Percentiles rank a stretch among this genome's conserved stretches.
Evolutionary conservation across 352 stramenopile genomes (phyloP).

Genomic region (Pythium phragmitis): DNA sequence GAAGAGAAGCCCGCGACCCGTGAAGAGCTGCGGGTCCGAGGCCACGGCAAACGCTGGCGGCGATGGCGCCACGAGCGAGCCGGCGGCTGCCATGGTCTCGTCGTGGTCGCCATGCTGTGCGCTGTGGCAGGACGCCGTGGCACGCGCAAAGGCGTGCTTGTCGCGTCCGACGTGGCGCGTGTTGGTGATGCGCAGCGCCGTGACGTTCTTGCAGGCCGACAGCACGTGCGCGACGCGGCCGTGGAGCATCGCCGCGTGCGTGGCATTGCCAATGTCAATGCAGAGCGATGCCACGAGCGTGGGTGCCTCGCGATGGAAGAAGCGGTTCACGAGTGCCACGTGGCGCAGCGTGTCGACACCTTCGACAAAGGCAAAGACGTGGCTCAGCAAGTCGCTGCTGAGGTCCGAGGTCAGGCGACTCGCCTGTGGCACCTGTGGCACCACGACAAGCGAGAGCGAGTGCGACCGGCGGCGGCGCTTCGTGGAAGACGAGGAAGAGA

Average conservation of each 20-base stretch:
- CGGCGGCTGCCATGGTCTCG: not conserved
- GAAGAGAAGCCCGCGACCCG: constrained; percentile 41
- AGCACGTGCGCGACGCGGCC: constrained; percentile 31
- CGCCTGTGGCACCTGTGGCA: too few relatives aligned
- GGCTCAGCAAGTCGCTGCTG: constrained; percentile 53
- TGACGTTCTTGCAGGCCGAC: constrained; percentile 41
- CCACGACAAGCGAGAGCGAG: not conserved
- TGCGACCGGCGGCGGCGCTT: constrained; percentile 15
- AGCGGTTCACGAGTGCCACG: constrained; percentile 44
- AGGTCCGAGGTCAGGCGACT: constrained; percentile 40
- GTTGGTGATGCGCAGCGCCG: constrained; percentile 50
- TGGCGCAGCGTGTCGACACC: constrained; percentile 45
- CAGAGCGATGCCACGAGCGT: constrained; percentile 45
- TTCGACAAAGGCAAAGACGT: constrained; percentile 60
- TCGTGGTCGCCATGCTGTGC: not conserved
- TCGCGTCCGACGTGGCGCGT: constrained; percentile 32
- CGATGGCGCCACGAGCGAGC: constrained; percentile 1
- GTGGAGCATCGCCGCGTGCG: constrained; percentile 16
- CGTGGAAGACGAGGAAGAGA: constrained; percentile 4
- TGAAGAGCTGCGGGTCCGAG: constrained; percentile 28
- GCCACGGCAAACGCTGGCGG: constrained; percentile 15
- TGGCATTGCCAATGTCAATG: constrained; percentile 31
- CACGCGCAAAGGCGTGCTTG: constrained; percentile 34
- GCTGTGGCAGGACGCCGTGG: not conserved
- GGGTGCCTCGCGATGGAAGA: constrained; percentile 45